A percentile compares a stretch with the other conserved stretches of the same genome.
phyloP scores from a whole-genome alignment of 495 filamentous ascomycete genomes.

The Venustampulla echinocandica region DNA sequence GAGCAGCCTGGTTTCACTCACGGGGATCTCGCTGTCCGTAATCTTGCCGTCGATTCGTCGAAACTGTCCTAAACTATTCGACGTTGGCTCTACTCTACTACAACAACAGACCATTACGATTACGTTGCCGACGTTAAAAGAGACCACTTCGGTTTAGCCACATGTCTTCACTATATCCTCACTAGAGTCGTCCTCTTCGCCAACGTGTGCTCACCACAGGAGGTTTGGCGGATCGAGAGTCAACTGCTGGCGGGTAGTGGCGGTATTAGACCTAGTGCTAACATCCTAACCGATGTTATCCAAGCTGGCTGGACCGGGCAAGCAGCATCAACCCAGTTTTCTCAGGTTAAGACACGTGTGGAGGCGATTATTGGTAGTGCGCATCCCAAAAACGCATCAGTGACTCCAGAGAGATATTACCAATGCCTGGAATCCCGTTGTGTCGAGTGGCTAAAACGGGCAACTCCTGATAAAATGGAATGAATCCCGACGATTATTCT shows the following conservation, averaged over 20 bases:
- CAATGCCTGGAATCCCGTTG: too few relatives aligned
- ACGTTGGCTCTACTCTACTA: slow-evolving; percentile 14
- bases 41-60: too few relatives aligned
- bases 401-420: too few relatives aligned
- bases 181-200: slow-evolving; percentile 8
- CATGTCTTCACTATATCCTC: slow-evolving; percentile 14
- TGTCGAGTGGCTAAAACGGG: too few relatives aligned
- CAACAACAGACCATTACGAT: slow-evolving; percentile 5
- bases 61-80: slow-evolving; percentile 10
- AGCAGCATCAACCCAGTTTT: slow-evolving; percentile 9
- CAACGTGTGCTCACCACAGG: slow-evolving; percentile 6
- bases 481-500: too few relatives aligned
- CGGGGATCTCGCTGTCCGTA: too few relatives aligned
- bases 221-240: slow-evolving; percentile 9
- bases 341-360: neutral
- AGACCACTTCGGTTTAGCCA: slow-evolving; percentile 13
- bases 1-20: too few relatives aligned
- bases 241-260: slow-evolving; percentile 5
- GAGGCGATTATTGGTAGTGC: slow-evolving; percentile 10
- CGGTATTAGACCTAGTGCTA: slow-evolving; percentile 7
- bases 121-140: slow-evolving; percentile 9
- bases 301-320: slow-evolving; percentile 9
- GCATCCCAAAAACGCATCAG: too few relatives aligned
- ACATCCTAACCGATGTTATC: slow-evolving; percentile 7
- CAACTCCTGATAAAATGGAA: too few relatives aligned